These are phyloP conservation scores for Selaginella moellendorffii DNA, from an alignment of 75 land plant species.

Conservation along the genomic window DNA sequence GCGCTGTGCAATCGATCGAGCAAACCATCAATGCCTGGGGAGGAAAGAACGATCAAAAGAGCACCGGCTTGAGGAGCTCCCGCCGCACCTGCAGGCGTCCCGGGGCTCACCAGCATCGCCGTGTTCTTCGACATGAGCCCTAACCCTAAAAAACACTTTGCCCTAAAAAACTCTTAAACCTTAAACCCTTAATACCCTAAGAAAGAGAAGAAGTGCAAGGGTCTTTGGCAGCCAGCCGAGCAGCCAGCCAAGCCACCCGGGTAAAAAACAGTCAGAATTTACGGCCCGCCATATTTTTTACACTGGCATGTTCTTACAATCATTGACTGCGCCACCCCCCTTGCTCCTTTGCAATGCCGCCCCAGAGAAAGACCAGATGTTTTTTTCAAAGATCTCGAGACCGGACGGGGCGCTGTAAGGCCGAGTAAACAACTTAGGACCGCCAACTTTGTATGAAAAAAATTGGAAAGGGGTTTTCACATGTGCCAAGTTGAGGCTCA, in stretches of 20 bases:
- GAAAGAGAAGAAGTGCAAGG: background rate
- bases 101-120: background rate
- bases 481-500: background rate
- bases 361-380: no score
- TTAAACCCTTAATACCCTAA: background rate
- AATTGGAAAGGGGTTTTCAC: background rate
- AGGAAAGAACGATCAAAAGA: no score
- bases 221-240: background rate
- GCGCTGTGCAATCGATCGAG: background rate
- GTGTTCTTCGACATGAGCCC: background rate
- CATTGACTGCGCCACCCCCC: conserved; percentile 1
- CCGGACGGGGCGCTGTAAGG: no score
- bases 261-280: background rate
- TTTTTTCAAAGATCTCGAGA: no score
- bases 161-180: background rate
- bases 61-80: background rate
- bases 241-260: background rate
- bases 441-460: background rate
- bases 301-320: background rate
- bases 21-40: no score
- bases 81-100: background rate
- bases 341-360: background rate
- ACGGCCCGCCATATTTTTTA: background rate
- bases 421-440: no score
- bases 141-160: background rate